Conservation (phyloP, 2,329 filamentous ascomycete species). For the Hymenoscyphus fructigenus region DNA sequence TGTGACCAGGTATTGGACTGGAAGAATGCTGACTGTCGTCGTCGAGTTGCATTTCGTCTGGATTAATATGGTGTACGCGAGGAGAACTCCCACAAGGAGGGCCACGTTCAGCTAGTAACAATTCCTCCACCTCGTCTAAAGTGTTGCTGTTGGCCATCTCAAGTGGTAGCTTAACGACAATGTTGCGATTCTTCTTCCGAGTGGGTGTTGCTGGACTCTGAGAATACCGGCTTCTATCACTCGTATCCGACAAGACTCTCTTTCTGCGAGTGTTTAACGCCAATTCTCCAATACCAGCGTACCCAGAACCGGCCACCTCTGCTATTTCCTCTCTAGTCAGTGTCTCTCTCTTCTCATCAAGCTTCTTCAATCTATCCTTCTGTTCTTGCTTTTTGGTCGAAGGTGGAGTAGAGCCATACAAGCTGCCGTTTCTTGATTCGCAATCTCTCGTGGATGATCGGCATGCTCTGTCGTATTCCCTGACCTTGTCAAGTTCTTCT, state of each 20-base stretch:
- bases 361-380: neutral
- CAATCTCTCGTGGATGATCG: neutral
- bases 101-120: neutral
- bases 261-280: neutral
- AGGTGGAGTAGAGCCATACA: neutral
- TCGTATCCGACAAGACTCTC: neutral
- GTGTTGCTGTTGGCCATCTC: neutral
- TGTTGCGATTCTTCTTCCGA: slow-evolving; percentile 8
- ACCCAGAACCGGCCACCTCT: neutral
- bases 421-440: neutral
- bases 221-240: neutral
- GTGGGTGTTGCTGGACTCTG: neutral
- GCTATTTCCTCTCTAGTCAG: neutral
- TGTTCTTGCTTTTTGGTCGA: neutral
- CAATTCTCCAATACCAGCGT: neutral
- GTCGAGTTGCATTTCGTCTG: neutral
- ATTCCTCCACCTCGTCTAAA: neutral
- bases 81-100: neutral
- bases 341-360: neutral
- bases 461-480: neutral
- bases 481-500: slow-evolving; percentile 10
- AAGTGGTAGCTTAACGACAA: neutral
- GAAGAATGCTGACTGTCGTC: neutral
- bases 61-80: neutral
- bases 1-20: neutral